Evolutionary conservation across 2,329 filamentous ascomycete species (phyloP), one percentile per base, ranked within the genome.

Genomic region (Graphilbum fragrans): DNA sequence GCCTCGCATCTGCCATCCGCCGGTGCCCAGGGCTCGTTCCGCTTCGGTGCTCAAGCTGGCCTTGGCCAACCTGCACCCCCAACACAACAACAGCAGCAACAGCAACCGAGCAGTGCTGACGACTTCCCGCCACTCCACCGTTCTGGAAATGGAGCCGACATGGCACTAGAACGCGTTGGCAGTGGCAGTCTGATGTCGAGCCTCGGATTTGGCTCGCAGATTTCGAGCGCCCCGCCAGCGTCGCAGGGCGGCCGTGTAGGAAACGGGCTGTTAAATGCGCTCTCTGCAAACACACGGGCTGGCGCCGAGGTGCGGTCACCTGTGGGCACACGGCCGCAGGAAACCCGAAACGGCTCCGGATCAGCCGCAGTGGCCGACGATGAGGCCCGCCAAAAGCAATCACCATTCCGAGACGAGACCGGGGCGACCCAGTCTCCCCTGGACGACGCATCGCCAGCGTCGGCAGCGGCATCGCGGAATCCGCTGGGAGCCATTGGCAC

Each of bases 121-220:
- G 77, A 80, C 17, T 80, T 80, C 42, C 76, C 76, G 6, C 76
- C 77, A 17, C 55, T 80, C 42, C 77, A 72, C 49, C 63, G 73
- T 45, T 69, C 69, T 35, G 64, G 62, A 27, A 74, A 71, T 47
- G 36, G 44, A 8, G 72, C 73, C 19, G 74, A 80, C 23, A 69
- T 77, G 40, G 67, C 66, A 9, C 70, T 72, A 46, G 74, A 78
- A 45, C 69, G 73, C 29, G 60, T 59, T 21, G 59, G 64, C 20
- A 60, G 59, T 21, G 59, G 64, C 20, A 70, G 58, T 47, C 47
- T 77, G 41, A 69, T 77, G 62, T 68, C 69, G 20, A 69, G 65
- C 36, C 51, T 76, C 39, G 69, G 67, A 7, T 77, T 79, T 45
- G 67, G 66, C 33, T 58, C 65, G 19, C 70, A 70, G 48, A 59